Evolutionary conservation across 2,329 filamentous ascomycete species (phyloP).

Genomic region (Calonectria leucothoes): DNA sequence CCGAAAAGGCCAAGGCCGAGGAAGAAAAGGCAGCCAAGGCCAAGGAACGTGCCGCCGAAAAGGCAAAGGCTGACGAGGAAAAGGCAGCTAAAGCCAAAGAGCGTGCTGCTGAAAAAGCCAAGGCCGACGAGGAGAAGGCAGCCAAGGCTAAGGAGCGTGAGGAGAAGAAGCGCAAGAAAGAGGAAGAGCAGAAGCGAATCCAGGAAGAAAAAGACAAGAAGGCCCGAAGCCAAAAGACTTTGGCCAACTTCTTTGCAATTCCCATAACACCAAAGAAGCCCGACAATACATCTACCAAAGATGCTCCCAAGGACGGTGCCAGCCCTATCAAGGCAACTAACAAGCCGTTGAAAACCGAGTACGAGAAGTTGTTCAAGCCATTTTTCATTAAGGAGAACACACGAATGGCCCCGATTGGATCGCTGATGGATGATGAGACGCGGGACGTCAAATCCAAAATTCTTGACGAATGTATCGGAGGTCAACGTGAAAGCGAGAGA

Average conservation of each 20-base stretch:
- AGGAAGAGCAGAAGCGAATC: constrained; percentile 56
- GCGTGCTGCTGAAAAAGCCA: constrained; percentile 52
- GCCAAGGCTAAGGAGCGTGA: constrained; percentile 52
- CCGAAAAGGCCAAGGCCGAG: constrained; percentile 45
- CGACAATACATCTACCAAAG: constrained; percentile 44
- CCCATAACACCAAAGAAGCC: constrained; percentile 56
- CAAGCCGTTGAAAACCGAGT: constrained; percentile 59
- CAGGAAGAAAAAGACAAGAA: constrained; percentile 62
- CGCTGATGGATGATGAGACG: constrained; percentile 69
- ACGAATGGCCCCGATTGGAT: constrained; percentile 71
- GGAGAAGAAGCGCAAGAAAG: constrained; percentile 59
- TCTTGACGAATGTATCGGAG: constrained; percentile 64
- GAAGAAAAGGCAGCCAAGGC: constrained; percentile 50
- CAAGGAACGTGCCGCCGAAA: constrained; percentile 51
- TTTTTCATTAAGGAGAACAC: constrained; percentile 84
- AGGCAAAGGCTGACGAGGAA: constrained; percentile 51
- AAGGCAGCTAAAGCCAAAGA: constrained; percentile 47
- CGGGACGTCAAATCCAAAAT: constrained; percentile 61
- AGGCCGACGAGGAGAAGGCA: constrained; percentile 53
- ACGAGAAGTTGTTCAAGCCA: constrained; percentile 79
- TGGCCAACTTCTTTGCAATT: constrained; percentile 60
- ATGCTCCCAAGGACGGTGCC: constrained; percentile 44
- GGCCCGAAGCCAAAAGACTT: constrained; percentile 58
- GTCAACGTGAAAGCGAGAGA: constrained; percentile 57
- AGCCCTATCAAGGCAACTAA: constrained; percentile 26